Percentiles rank a stretch among this genome's conserved stretches.
Conservation (phyloP, 2,329 filamentous ascomycete genomes). For the Fusarium sp. region DNA sequence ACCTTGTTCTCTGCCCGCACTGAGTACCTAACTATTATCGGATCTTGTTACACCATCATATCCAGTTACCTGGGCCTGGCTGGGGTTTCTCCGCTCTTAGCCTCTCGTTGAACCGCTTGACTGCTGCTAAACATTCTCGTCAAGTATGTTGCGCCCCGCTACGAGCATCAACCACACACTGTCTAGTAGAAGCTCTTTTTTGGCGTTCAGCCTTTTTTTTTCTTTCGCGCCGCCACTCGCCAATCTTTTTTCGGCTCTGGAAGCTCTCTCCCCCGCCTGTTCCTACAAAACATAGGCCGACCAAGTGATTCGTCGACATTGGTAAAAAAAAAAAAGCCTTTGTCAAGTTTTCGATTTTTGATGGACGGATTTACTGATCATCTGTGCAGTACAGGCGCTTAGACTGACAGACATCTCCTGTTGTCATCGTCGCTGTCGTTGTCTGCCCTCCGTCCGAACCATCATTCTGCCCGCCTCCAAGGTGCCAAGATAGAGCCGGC, state of each 20-base stretch:
- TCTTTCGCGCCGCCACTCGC: conserved; percentile 27
- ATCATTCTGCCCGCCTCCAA: conserved; percentile 11
- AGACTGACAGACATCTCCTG: conserved; percentile 5
- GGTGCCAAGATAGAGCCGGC: conserved; percentile 22
- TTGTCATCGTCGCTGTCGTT: conserved; percentile 16
- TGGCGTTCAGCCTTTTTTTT: conserved; percentile 29
- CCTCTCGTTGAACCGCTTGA: conserved; percentile 5
- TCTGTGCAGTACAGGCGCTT: not conserved
- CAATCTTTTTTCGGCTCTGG: conserved; percentile 29
- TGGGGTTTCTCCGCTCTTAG: conserved; percentile 14
- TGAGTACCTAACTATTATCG: not conserved
- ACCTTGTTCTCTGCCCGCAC: not conserved
- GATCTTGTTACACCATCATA: conserved; percentile 8
- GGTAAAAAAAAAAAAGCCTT: conserved; percentile 20
- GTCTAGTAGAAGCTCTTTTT: conserved; percentile 15
- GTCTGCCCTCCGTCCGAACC: conserved; percentile 24
- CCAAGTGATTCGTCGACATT: conserved; percentile 20
- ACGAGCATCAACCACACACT: conserved; percentile 19
- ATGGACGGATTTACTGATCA: conserved; percentile 32
- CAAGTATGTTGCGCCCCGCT: conserved; percentile 1
- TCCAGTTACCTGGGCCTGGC: conserved; percentile 16
- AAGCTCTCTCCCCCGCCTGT: conserved; percentile 37
- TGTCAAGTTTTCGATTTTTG: conserved; percentile 14
- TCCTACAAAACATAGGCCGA: conserved; percentile 19
- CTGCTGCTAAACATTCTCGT: conserved; percentile 23